Conservation (phyloP, 805 yeast genomes). For the Saccharomyces jurei region DNA sequence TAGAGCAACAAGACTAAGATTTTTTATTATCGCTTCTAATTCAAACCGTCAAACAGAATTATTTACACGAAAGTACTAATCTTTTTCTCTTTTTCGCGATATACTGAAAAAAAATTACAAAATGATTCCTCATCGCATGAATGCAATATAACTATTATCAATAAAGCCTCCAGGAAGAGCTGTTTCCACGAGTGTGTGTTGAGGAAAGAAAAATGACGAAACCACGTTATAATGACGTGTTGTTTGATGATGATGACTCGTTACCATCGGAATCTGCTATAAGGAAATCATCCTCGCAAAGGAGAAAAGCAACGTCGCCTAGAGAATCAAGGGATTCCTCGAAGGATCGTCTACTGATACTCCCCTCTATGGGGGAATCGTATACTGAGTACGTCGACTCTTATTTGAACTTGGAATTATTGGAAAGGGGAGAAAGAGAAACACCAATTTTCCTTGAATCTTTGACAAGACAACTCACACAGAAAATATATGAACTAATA, state of each 20-base stretch:
- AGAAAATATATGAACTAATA: constrained; percentile 22
- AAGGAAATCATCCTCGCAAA: not conserved
- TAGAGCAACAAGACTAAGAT: not conserved
- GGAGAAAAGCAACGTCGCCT: not conserved
- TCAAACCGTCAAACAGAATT: not conserved
- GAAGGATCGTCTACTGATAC: not conserved
- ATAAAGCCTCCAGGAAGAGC: not conserved
- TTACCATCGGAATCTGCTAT: not conserved
- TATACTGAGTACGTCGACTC: constrained; percentile 11
- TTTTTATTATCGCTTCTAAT: not conserved
- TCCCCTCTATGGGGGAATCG: constrained; percentile 15
- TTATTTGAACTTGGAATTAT: constrained; percentile 10
- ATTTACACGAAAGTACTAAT: not conserved
- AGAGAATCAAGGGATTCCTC: not conserved
- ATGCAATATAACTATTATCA: not conserved
- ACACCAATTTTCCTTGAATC: constrained; percentile 15
- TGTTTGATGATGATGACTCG: not conserved
- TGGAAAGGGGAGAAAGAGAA: constrained; percentile 20
- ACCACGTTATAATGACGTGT: not conserved
- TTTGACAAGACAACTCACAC: constrained; percentile 22
- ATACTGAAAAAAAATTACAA: not conserved
- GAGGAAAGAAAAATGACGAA: not conserved
- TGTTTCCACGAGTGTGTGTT: not conserved
- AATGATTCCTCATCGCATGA: not conserved
- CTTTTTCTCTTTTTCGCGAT: not conserved